A percentile compares a stretch with the other conserved stretches of the same genome.
Conservation (phyloP, 345 rosid species). For the Citrus australasica region DNA sequence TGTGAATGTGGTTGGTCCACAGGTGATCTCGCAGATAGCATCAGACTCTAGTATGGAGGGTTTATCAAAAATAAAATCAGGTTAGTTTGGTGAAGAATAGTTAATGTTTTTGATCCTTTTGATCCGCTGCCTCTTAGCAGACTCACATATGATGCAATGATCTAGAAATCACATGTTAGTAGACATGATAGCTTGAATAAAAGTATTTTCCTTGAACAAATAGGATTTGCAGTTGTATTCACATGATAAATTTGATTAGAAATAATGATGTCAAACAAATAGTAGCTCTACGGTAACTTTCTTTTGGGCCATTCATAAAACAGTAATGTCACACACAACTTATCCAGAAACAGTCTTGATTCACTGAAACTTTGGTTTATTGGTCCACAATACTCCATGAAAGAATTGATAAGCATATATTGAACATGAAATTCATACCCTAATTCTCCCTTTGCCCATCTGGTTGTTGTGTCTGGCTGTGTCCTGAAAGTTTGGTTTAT, state of each 20-base stretch:
- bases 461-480: neutral
- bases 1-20: constrained; percentile 90
- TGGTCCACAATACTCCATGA: neutral
- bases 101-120: neutral
- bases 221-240: too few relatives aligned
- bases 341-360: neutral
- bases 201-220: too few relatives aligned
- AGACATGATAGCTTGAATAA: neutral
- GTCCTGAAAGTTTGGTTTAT: neutral
- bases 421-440: neutral
- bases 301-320: neutral
- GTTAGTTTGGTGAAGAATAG: constrained; percentile 21
- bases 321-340: neutral
- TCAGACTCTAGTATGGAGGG: constrained; percentile 24
- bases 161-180: neutral
- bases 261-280: neutral
- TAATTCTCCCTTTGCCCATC: neutral
- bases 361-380: neutral
- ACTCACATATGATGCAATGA: neutral
- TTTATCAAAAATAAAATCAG: constrained; percentile 28
- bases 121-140: neutral
- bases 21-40: constrained; percentile 70
- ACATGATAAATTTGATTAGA: neutral
- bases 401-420: neutral
- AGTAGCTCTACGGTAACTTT: neutral